phyloP scores from a whole-genome alignment of 176 grass and related monocot species.

The Tillandsia fasciculata region DNA sequence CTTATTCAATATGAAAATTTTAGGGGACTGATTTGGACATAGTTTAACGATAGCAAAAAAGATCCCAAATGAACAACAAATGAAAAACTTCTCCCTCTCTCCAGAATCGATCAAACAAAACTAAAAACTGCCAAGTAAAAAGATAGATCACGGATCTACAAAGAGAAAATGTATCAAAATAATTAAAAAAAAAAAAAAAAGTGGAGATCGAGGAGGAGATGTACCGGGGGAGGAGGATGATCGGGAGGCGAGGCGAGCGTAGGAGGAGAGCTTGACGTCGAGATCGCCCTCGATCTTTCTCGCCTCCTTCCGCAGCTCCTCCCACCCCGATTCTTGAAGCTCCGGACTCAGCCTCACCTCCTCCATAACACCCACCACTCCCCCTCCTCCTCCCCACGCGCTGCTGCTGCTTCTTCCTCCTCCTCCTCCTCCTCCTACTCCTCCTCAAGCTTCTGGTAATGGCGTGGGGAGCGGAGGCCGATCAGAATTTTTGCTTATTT shows the following conservation, averaged over 20 bases:
- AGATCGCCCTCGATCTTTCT: conserved; percentile 97
- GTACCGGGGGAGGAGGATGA: conserved; percentile 33
- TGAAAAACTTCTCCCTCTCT: background rate
- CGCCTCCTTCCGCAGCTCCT: conserved; percentile 83
- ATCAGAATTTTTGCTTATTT: too few relatives aligned
- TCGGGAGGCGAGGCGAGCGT: conserved; percentile 72
- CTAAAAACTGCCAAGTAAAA: too few relatives aligned
- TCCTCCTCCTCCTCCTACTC: too few relatives aligned
- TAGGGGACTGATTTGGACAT: background rate
- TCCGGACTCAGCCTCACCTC: background rate
- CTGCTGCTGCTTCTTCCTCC: too few relatives aligned
- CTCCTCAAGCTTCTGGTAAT: too few relatives aligned
- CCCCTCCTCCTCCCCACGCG: background rate
- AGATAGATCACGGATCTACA: background rate
- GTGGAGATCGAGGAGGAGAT: background rate
- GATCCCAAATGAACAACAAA: background rate
- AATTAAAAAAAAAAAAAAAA: background rate
- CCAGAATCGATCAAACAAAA: background rate
- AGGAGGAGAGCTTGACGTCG: conserved; percentile 93
- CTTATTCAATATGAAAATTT: too few relatives aligned
- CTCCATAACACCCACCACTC: background rate
- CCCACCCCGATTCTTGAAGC: conserved; percentile 32
- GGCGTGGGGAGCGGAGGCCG: too few relatives aligned
- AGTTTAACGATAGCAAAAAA: background rate
- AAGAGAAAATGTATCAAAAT: background rate